phyloP scores from a whole-genome alignment of 106 monocot genomes.

The Xerophyta viscosa region DNA sequence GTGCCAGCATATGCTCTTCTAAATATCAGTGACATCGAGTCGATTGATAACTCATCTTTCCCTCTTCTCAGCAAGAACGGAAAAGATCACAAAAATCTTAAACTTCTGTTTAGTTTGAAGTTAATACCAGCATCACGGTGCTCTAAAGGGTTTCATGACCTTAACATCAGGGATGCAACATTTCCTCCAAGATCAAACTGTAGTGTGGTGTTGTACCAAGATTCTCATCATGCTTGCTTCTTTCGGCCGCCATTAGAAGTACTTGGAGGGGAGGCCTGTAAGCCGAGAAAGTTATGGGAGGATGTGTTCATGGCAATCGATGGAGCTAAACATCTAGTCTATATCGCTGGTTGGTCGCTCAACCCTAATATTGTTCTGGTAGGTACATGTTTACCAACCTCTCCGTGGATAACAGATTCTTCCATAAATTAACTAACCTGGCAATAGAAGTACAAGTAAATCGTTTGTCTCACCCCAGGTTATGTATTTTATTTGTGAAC shows the following conservation, averaged over 20 bases:
- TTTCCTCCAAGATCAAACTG: slow-evolving; percentile 41
- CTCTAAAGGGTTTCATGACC: background rate
- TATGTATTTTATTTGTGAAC: too few relatives aligned
- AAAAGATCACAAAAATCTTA: slow-evolving; percentile 1
- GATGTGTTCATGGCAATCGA: slow-evolving; percentile 43
- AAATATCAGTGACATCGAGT: too few relatives aligned
- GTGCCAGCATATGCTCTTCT: slow-evolving; percentile 13
- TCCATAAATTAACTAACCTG: too few relatives aligned
- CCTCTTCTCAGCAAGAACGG: slow-evolving; percentile 9
- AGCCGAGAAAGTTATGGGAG: slow-evolving; percentile 49
- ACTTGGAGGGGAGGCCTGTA: background rate
- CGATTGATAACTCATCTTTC: background rate
- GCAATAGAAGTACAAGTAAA: too few relatives aligned
- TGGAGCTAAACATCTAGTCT: slow-evolving; percentile 34
- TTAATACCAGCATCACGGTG: slow-evolving; percentile 9
- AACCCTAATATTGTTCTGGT: slow-evolving; percentile 43
- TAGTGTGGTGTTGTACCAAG: slow-evolving; percentile 38
- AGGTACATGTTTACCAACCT: slow-evolving; percentile 4
- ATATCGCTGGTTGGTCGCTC: slow-evolving; percentile 57
- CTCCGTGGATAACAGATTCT: too few relatives aligned
- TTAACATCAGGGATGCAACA: slow-evolving; percentile 10
- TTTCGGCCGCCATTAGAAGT: slow-evolving; percentile 2
- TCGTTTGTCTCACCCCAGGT: too few relatives aligned
- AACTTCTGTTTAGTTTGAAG: slow-evolving; percentile 11
- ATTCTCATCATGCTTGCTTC: slow-evolving; percentile 18